Conservation (phyloP, 352 stramenopile species). For the Globisporangium emineosum region DNA sequence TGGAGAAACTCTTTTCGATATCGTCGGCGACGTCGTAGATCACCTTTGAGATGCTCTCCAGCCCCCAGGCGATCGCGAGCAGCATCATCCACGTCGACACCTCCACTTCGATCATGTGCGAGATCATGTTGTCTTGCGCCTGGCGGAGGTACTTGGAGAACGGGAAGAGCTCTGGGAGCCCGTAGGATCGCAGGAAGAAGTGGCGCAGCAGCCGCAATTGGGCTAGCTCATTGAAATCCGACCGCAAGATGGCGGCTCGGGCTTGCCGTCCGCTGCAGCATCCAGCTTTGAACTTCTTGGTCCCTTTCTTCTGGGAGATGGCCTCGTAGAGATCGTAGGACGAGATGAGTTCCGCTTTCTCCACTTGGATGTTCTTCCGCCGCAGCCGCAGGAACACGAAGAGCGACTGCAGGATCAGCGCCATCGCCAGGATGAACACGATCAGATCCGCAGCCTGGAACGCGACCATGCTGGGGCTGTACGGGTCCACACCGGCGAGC, state of each 20-base stretch:
- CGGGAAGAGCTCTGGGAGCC: constrained; percentile 49
- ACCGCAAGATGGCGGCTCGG: not conserved
- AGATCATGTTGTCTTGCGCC: constrained; percentile 74
- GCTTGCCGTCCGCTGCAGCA: not conserved
- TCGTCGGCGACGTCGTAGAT: constrained; percentile 6
- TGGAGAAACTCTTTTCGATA: constrained; percentile 24
- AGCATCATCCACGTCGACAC: constrained; percentile 64
- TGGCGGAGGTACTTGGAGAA: constrained; percentile 77
- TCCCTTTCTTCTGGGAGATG: not conserved
- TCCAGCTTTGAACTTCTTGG: not conserved
- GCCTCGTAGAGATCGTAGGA: constrained; percentile 35
- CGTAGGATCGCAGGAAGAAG: constrained; percentile 42
- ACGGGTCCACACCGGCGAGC: constrained; percentile 20
- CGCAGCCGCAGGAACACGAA: constrained; percentile 45
- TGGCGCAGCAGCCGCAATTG: constrained; percentile 39
- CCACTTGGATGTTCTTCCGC: constrained; percentile 32
- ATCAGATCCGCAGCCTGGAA: constrained; percentile 54
- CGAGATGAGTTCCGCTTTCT: constrained; percentile 44
- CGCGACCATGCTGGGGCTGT: constrained; percentile 36
- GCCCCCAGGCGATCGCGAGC: constrained; percentile 37
- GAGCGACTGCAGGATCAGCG: constrained; percentile 49
- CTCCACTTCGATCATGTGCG: constrained; percentile 76
- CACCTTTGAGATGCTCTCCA: constrained; percentile 24
- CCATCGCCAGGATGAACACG: constrained; percentile 53
- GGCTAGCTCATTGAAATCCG: constrained; percentile 21